Base-by-base conservation (phyloP, 148 eudicot species). In the Pouteria glomerata region DNA sequence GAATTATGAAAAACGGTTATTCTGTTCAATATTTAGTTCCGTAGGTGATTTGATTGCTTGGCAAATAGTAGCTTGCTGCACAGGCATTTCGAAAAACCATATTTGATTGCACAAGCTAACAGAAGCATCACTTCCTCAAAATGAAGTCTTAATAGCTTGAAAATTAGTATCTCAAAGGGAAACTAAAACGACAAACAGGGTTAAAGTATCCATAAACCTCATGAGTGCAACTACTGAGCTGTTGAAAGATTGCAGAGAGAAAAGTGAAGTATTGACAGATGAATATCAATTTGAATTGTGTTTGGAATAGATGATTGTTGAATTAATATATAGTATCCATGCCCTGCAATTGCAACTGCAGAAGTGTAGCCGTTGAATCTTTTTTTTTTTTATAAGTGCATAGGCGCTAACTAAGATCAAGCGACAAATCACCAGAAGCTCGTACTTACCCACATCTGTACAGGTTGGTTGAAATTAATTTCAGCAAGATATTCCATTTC, bases 401-500 rank as follows among this genome's bases (percentile, higher is more conserved):
- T 27, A 27, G 27, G 51, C 50, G 41, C 3, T n/a, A n/a, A 57
- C 18, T 8, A 37, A 57, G 33, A 27, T 29, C 37, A 52, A 56
- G 27, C 10, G n/a, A n/a, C 0, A 48, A 74, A 61, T 55, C 21
- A 35, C 74, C 30, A 52, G 58, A 55, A 63, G 57, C 29, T 15
- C 58, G 64, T 63, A 72, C 98, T 82, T 87, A 95, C 98, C 98
- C 97, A 95, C 98, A 95, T 91, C 85, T 89, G 96, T 13, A 91
- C 80, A 35, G 98, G 96, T 82, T 95, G 98, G 73, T 80, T 86
- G 66, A 89, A 82, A 81, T 91, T 88, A 72, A 91, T 86, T 77
- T 89, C 90, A 83, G 98, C 98, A 68, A 95, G 92, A 80, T 95
- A 95, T 79, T 95, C 98, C 98, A 95, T 88, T 80, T 91, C 96